Conservation (phyloP, 208 protist species). For the Eutreptiella sp. region DNA sequence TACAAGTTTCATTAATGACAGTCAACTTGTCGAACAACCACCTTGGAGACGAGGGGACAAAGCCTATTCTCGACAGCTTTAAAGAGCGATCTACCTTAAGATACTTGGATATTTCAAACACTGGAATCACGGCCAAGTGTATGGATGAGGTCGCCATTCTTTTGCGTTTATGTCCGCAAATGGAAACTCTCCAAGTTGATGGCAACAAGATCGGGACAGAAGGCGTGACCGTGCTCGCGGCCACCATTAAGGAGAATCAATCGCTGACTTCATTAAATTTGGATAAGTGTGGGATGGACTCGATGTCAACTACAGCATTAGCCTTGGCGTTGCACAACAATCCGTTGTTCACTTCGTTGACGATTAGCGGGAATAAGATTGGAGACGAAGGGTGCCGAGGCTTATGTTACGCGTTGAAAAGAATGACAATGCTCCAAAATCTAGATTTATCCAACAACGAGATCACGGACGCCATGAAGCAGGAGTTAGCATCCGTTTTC, state of each 20-base stretch:
- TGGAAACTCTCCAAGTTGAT: slow-evolving; percentile 15
- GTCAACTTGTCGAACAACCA: neutral
- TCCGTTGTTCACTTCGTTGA: no score
- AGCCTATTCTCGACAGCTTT: neutral
- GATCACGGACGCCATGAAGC: no score
- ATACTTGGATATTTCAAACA: slow-evolving; percentile 7
- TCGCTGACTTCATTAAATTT: neutral
- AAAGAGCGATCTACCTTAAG: neutral
- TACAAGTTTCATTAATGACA: neutral
- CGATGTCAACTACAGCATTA: no score
- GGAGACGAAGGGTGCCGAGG: no score
- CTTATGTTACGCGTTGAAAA: no score
- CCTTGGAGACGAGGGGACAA: neutral
- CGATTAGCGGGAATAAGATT: no score
- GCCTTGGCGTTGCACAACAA: no score
- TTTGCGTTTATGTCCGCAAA: neutral
- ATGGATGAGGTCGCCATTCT: neutral
- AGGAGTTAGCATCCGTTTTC: no score
- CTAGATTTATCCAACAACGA: no score
- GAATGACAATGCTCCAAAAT: no score
- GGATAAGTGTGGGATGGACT: no score
- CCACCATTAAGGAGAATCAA: neutral
- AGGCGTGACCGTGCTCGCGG: neutral
- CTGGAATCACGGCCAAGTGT: neutral
- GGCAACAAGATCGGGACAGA: slow-evolving; percentile 20